phyloP scores from a whole-genome alignment of 2,329 filamentous ascomycete species.

The Paraconiothyrium sp. region DNA sequence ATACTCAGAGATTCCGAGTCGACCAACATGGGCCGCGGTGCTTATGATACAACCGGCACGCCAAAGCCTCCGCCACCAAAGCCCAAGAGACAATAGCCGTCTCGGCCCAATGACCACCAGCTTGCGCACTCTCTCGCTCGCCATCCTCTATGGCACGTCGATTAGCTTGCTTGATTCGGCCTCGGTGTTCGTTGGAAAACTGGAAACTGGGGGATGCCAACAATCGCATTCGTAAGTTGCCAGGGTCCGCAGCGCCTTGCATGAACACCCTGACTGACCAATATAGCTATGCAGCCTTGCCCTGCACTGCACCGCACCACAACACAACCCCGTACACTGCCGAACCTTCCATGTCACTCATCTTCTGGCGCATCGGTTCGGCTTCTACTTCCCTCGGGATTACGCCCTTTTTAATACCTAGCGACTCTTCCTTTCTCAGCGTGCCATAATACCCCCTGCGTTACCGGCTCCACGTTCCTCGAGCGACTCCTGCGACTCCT shows the following conservation, averaged over 20 bases:
- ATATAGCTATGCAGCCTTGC: constrained; percentile 39
- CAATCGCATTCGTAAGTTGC: constrained; percentile 44
- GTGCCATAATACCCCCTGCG: constrained; percentile 50
- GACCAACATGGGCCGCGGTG: constrained; percentile 60
- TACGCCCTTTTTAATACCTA: constrained; percentile 50
- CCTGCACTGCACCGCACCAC: constrained; percentile 22
- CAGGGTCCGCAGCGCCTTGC: constrained; percentile 38
- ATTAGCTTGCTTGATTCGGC: constrained; percentile 14
- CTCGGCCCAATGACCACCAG: constrained; percentile 12
- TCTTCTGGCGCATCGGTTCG: constrained; percentile 28
- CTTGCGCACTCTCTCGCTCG: not conserved
- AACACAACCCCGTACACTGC: constrained; percentile 20
- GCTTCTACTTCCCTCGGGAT: constrained; percentile 33
- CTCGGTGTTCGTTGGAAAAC: constrained; percentile 31
- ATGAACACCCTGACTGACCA: constrained; percentile 40
- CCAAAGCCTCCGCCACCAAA: constrained; percentile 55
- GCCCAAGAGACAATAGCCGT: constrained; percentile 50
- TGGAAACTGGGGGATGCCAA: constrained; percentile 45
- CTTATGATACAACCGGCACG: constrained; percentile 61
- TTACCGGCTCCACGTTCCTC: constrained; percentile 39
- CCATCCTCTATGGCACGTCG: not conserved
- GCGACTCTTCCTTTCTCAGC: constrained; percentile 45
- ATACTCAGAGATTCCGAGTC: constrained; percentile 54
- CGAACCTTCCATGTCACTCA: constrained; percentile 17
- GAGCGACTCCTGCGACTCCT: constrained; percentile 28